Percentiles rank a stretch among this genome's conserved stretches.
Conservation (phyloP, 345 rosid genomes). For the Gossypium arboreum region DNA sequence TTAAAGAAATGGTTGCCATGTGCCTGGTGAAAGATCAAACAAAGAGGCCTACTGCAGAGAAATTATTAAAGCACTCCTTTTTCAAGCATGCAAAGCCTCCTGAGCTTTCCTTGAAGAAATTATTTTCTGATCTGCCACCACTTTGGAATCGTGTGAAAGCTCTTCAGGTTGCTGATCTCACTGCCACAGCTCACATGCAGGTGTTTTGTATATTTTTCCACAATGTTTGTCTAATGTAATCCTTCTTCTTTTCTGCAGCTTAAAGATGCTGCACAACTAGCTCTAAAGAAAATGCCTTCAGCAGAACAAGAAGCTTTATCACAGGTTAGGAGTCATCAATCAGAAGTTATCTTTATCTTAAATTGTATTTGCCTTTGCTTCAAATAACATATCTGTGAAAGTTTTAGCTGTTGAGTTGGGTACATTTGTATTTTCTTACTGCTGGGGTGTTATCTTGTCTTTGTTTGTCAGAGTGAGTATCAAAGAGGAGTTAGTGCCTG, state of each 20-base stretch:
- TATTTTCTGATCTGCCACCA: conserved; percentile 79
- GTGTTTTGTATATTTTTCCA: conserved; percentile 11
- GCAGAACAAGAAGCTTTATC: conserved; percentile 95
- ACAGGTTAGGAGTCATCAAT: conserved; percentile 47
- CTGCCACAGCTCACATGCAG: neutral
- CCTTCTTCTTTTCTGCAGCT: conserved; percentile 41
- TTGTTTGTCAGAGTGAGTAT: conserved; percentile 74
- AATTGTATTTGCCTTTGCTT: neutral
- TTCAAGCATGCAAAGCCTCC: conserved; percentile 81
- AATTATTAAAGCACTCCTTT: too few relatives aligned
- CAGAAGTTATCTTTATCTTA: neutral
- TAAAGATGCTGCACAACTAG: conserved; percentile 93
- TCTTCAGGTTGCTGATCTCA: conserved; percentile 57
- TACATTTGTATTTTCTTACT: neutral
- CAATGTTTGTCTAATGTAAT: conserved; percentile 15
- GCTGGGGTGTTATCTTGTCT: neutral
- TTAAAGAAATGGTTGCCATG: conserved; percentile 99
- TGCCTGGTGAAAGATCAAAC: conserved; percentile 39
- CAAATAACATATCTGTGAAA: neutral
- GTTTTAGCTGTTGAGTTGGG: neutral
- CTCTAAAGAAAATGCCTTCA: conserved; percentile 87
- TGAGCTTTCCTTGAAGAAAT: conserved; percentile 67
- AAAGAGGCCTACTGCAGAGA: too few relatives aligned
- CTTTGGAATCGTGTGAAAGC: conserved; percentile 94
- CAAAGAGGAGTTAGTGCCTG: conserved; percentile 99